Percentiles rank a stretch among this genome's conserved stretches.
phyloP scores from a whole-genome alignment of 768 basidiomycete species.

The Panellus pusillus region DNA sequence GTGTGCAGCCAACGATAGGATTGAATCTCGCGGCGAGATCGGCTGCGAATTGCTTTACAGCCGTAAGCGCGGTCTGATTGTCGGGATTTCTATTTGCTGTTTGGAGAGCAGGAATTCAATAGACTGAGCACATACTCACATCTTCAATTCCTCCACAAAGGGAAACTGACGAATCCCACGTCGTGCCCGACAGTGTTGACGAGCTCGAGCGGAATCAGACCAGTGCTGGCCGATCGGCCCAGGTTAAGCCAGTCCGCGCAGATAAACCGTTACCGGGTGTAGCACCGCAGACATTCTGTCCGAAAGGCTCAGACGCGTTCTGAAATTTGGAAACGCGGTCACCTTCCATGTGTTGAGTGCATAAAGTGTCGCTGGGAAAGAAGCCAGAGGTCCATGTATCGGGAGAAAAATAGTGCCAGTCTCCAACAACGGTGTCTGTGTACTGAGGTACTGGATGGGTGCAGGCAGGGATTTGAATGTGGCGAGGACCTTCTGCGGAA shows the following conservation, averaged over 20 bases:
- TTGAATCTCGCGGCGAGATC: slow-evolving; percentile 59
- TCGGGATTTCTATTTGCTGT: slow-evolving; percentile 46
- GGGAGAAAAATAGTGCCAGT: slow-evolving; percentile 52
- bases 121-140: slow-evolving; percentile 41
- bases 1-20: slow-evolving; percentile 62
- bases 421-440: slow-evolving; percentile 47
- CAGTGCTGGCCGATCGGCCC: slow-evolving; percentile 51
- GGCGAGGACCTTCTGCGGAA: slow-evolving; percentile 59
- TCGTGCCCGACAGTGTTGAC: slow-evolving; percentile 60
- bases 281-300: slow-evolving; percentile 40
- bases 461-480: slow-evolving; percentile 46
- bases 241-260: slow-evolving; percentile 57
- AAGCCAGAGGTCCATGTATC: slow-evolving; percentile 72
- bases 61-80: slow-evolving; percentile 55
- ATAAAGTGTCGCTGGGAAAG: slow-evolving; percentile 61
- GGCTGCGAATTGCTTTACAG: slow-evolving; percentile 57
- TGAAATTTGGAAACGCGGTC: too few relatives aligned
- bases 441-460: slow-evolving; percentile 57
- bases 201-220: slow-evolving; percentile 49
- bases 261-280: slow-evolving; percentile 37
- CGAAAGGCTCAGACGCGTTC: too few relatives aligned
- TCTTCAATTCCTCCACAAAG: slow-evolving; percentile 57
- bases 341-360: slow-evolving; percentile 52
- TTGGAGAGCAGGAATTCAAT: background rate
- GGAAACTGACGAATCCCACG: slow-evolving; percentile 70